A percentile compares a stretch with the other conserved stretches of the same genome.
These are phyloP conservation scores for Amanita subjunquillea DNA, from an alignment of 768 basidiomycete genomes.

Conservation along the genomic window DNA sequence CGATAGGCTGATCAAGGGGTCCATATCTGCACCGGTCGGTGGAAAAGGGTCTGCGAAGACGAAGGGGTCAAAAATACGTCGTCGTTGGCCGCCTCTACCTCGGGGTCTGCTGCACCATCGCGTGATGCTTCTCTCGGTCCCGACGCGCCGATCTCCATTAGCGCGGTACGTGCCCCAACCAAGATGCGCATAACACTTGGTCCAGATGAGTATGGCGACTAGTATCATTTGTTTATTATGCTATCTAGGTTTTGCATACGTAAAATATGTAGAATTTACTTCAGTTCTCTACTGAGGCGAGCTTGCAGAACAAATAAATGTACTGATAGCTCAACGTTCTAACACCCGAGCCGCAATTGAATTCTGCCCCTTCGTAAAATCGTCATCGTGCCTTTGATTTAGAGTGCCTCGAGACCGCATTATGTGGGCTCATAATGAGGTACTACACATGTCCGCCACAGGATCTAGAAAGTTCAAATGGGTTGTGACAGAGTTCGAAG, in stretches of 20 bases:
- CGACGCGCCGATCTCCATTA: slow-evolving; percentile 26
- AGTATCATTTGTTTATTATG: background rate
- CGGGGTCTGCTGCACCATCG: slow-evolving; percentile 43
- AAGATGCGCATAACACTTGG: slow-evolving; percentile 45
- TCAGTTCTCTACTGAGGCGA: too few species aligned
- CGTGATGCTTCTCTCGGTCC: slow-evolving; percentile 45
- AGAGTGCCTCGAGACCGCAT: too few species aligned
- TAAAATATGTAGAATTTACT: too few species aligned
- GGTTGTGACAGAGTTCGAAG: too few species aligned
- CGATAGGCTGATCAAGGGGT: slow-evolving; percentile 23
- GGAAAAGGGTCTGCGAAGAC: slow-evolving; percentile 30
- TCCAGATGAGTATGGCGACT: slow-evolving; percentile 5
- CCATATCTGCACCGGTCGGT: slow-evolving; percentile 35
- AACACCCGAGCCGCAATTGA: too few species aligned
- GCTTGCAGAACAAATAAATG: too few species aligned
- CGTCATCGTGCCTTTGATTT: too few species aligned
- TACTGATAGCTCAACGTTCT: too few species aligned
- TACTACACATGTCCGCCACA: too few species aligned
- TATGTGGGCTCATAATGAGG: too few species aligned
- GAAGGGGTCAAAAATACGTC: slow-evolving; percentile 30
- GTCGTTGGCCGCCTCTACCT: slow-evolving; percentile 19
- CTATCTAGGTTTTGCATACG: slow-evolving; percentile 3
- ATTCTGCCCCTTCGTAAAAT: too few species aligned
- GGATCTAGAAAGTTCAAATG: too few species aligned
- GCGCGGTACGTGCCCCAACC: slow-evolving; percentile 38